Base-by-base conservation (phyloP, 176 grass and related monocot species). In the Alloteropsis semialata region DNA sequence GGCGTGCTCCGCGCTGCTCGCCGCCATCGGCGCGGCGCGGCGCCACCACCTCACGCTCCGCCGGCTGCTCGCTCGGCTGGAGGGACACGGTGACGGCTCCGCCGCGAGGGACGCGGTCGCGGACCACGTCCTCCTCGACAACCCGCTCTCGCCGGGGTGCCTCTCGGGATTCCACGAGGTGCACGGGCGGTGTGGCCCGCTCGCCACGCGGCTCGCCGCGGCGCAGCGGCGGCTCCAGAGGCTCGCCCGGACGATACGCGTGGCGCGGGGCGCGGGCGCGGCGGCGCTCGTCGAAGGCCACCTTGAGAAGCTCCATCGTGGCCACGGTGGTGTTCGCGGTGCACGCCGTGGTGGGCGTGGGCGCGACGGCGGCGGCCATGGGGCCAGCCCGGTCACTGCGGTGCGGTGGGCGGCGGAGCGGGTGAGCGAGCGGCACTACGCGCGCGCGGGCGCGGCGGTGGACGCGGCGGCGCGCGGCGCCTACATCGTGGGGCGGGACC, bases 391-490 rank as follows among this genome's bases (percentile, higher is more conserved):
- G 0, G 39, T n/a, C 0, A 15, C 70, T 0, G 53, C 45, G 2
- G 77, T 13, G 65, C 49, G 57, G 65, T 41, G 54, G 77, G 30
- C 55, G 29, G 65, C 67, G 22, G 45, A 42, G 55, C 29, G 28
- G 81, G 59, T 33, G 28, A 15, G 65, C 22, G 28, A 46, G 65
- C 46, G 72, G 10, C 11, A 3, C 15, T 84, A 65, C 43, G 86
- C 84, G 11, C 84, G 22, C 22, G 48, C 77, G 0, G 79, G 80
- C 5, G 49, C 60, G 1, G 78, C 82, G 60, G 80, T 94, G 86
- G 95, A 97, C 84, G 82, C 91, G 42, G 95, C 92, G 68, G 90
- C 89, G 14, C 90, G 85, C 45, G 92, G 96, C 3, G 95, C 88
- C 12, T 98, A 95, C 74, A 98, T 93, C 49, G 88, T 98, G 17